Evolutionary conservation across 148 eudicot genomes (phyloP).

Genomic region (Simmondsia chinensis): DNA sequence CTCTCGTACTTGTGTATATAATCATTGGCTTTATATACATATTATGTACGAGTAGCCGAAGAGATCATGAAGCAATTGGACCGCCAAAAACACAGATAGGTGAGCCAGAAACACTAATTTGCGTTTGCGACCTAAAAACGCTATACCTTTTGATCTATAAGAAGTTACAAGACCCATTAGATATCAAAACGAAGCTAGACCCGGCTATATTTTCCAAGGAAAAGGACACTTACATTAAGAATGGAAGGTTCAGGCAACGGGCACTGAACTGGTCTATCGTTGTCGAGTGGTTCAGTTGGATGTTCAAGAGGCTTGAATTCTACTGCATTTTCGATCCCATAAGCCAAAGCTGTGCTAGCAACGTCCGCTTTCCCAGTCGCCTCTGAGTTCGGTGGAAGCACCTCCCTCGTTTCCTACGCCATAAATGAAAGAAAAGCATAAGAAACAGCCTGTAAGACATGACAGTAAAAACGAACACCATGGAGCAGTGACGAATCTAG

Average conservation of each 20-base stretch:
- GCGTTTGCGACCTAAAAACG: too few species aligned
- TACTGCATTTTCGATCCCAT: slow-evolving; percentile 53
- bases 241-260: slow-evolving; percentile 90
- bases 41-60: too few species aligned
- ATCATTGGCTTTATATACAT: too few species aligned
- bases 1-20: too few species aligned
- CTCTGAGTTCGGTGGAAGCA: slow-evolving; percentile 29
- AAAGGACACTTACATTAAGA: slow-evolving; percentile 55
- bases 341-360: slow-evolving; percentile 18
- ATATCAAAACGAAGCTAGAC: not conserved
- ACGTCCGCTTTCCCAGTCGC: slow-evolving; percentile 15
- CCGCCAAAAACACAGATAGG: too few species aligned
- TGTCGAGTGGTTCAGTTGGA: slow-evolving; percentile 71
- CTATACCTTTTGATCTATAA: too few species aligned
- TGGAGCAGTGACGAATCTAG: too few species aligned
- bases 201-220: not conserved
- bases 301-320: slow-evolving; percentile 88
- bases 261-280: slow-evolving; percentile 74
- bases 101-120: too few species aligned
- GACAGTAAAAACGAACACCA: not conserved
- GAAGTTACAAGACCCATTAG: not conserved
- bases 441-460: not conserved
- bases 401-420: slow-evolving; percentile 44
- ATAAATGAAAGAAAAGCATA: not conserved
- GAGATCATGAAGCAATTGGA: too few species aligned